Evolutionary conservation across 176 grass and related monocot genomes (phyloP).

Genomic region (Aechmea fasciata): DNA sequence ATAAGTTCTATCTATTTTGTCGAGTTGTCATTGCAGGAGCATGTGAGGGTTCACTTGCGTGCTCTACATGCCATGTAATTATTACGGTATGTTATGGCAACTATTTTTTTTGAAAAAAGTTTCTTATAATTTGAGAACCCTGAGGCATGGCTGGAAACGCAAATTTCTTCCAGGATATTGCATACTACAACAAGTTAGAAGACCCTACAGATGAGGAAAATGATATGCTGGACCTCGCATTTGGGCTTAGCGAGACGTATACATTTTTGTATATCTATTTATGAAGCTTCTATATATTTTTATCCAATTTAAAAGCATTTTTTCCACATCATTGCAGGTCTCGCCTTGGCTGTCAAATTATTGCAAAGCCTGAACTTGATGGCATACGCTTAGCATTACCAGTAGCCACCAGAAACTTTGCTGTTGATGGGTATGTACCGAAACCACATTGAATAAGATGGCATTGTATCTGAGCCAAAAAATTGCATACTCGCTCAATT

Average conservation of each 20-base stretch:
- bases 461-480: neutral
- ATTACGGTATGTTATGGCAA: slow-evolving; percentile 55
- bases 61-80: slow-evolving; percentile 95
- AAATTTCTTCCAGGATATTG: slow-evolving; percentile 49
- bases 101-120: neutral
- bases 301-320: neutral
- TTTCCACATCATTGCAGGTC: slow-evolving; percentile 39
- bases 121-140: slow-evolving; percentile 1
- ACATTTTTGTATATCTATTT: neutral
- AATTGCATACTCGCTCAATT: neutral
- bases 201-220: slow-evolving; percentile 98
- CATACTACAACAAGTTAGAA: slow-evolving; percentile 82
- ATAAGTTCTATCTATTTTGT: slow-evolving; percentile 10
- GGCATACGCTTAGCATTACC: slow-evolving; percentile 65
- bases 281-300: neutral
- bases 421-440: slow-evolving; percentile 68
- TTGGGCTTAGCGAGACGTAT: slow-evolving; percentile 89
- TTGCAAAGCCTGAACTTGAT: slow-evolving; percentile 75
- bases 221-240: slow-evolving; percentile 98
- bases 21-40: slow-evolving; percentile 47
- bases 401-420: slow-evolving; percentile 72
- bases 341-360: slow-evolving; percentile 91
- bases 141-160: slow-evolving; percentile 13
- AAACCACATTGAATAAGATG: slow-evolving; percentile 53
- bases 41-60: slow-evolving; percentile 89